phyloP scores from a whole-genome alignment of 2,329 filamentous ascomycete genomes.

The Triangularia setosa region DNA sequence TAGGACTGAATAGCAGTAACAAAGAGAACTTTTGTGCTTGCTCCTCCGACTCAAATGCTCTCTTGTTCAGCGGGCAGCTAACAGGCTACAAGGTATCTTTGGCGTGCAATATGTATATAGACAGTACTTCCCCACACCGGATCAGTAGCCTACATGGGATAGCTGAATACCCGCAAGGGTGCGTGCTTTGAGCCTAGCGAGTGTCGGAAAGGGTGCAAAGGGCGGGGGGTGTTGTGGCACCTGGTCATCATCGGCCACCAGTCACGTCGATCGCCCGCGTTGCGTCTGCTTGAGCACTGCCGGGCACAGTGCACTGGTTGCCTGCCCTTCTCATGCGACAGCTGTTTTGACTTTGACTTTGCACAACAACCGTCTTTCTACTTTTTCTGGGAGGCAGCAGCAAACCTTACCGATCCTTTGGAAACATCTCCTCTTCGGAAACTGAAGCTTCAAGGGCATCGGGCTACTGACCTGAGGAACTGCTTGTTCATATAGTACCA shows the following conservation, averaged over 20 bases:
- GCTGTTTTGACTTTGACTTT: not conserved
- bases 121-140: not conserved
- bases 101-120: not conserved
- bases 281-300: not conserved
- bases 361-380: not conserved
- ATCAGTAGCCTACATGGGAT: not conserved
- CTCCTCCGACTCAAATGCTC: not conserved
- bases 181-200: not conserved
- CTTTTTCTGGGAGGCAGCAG: not conserved
- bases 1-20: not conserved
- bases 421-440: not conserved
- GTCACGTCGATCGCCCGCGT: not conserved
- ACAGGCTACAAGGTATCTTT: not conserved
- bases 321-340: slow-evolving; percentile 2
- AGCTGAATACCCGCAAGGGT: slow-evolving; percentile 4
- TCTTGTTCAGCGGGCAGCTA: not conserved
- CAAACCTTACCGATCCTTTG: not conserved
- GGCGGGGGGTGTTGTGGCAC: not conserved
- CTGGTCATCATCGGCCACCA: not conserved
- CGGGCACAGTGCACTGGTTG: not conserved
- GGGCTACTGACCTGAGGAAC: not conserved
- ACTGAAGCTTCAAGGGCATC: not conserved
- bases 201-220: not conserved
- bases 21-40: not conserved
- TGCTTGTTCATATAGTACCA: not conserved